Evolutionary conservation across 805 yeast genomes (phyloP).

Genomic region (Saccharomycopsis microspora): DNA sequence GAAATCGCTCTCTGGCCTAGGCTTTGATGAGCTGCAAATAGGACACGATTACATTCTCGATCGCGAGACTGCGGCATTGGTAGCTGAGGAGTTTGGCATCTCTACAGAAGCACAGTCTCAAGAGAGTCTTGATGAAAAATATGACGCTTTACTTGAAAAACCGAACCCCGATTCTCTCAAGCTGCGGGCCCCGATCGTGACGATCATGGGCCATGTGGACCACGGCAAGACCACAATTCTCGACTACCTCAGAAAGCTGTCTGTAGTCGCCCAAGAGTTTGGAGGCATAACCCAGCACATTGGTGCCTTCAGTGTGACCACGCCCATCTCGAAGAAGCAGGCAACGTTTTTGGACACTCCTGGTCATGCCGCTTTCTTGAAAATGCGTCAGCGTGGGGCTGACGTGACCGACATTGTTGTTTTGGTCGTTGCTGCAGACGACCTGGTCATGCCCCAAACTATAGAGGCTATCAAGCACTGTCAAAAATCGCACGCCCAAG

Average conservation of each 20-base stretch:
- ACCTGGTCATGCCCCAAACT: conserved; percentile 96
- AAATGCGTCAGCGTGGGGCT: conserved; percentile 96
- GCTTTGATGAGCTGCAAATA: conserved; percentile 54
- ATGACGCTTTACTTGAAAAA: conserved; percentile 17
- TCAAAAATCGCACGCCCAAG: conserved; percentile 64
- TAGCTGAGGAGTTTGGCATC: conserved; percentile 83
- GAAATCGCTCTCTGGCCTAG: conserved; percentile 48
- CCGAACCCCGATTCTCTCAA: conserved; percentile 32
- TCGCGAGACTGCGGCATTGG: conserved; percentile 71
- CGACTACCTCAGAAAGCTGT: conserved; percentile 75
- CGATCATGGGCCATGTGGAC: conserved; percentile 98
- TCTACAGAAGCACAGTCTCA: conserved; percentile 33
- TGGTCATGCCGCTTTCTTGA: conserved; percentile 93
- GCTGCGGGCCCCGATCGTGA: conserved; percentile 84
- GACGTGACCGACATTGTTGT: conserved; percentile 85
- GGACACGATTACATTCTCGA: conserved; percentile 71
- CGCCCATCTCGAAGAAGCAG: conserved; percentile 59
- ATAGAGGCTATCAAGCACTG: conserved; percentile 92
- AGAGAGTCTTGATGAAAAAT: conserved; percentile 49
- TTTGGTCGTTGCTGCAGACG: conserved; percentile 93
- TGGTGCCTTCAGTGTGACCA: conserved; percentile 87
- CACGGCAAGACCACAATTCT: conserved; percentile 95
- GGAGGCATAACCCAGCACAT: conserved; percentile 98
- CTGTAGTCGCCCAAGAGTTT: conserved; percentile 73
- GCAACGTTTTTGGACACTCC: conserved; percentile 95